These are phyloP conservation scores for Populus deltoides DNA, from an alignment of 345 rosid species.

Conservation along the genomic window DNA sequence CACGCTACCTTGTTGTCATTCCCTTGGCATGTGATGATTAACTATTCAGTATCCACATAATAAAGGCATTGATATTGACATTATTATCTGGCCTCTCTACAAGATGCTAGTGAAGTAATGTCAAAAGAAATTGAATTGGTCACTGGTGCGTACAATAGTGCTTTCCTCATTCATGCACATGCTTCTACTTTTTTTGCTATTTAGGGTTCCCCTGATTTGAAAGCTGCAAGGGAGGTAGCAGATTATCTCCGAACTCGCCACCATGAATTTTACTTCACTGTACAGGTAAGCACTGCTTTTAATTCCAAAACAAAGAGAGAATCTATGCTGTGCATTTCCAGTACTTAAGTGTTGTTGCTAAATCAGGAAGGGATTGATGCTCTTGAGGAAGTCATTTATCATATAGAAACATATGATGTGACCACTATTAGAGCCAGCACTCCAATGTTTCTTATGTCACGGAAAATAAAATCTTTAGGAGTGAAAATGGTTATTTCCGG, in stretches of 20 bases:
- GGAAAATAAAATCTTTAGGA: conserved; percentile 82
- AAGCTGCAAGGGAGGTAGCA: conserved; percentile 78
- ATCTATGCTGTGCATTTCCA: neutral
- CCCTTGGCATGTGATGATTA: neutral
- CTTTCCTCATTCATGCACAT: neutral
- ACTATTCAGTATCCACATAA: neutral
- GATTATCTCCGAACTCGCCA: conserved; percentile 74
- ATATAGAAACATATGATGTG: conserved; percentile 80
- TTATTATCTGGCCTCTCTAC: neutral
- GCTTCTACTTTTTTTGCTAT: conserved; percentile 4
- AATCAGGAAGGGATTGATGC: conserved; percentile 84
- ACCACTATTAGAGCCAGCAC: conserved; percentile 87
- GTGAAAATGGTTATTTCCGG: conserved; percentile 91
- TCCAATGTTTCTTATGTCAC: conserved; percentile 89
- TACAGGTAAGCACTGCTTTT: conserved; percentile 44
- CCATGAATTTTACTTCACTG: conserved; percentile 76
- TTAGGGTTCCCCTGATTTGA: conserved; percentile 80
- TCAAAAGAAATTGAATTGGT: neutral
- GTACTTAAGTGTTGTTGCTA: neutral
- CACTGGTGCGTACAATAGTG: neutral
- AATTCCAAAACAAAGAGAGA: neutral
- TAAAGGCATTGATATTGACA: neutral
- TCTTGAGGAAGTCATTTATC: conserved; percentile 83
- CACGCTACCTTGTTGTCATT: neutral
- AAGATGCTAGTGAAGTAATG: neutral